Base-by-base conservation (phyloP, 1,284 basidiomycete genomes). In the Trichosporon asahii region DNA sequence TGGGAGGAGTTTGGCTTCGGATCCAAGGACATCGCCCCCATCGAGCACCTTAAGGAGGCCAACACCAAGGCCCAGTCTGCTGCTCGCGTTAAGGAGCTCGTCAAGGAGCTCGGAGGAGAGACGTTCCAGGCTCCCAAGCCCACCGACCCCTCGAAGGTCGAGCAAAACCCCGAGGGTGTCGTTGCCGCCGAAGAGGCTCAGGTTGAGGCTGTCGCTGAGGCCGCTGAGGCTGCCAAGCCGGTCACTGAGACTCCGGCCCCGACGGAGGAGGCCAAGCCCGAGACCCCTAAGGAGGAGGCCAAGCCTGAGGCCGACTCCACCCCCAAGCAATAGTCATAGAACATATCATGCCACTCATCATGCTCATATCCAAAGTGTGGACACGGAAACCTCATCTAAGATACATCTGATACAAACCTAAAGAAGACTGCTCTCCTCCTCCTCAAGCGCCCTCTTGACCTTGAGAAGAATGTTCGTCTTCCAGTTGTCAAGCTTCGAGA, bases 401-500 rank as follows among this genome's bases (percentile, higher is more conserved):
- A 61, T 61, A 61, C 57, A 61, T 61, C 27, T 61, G 57, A 31
- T 61, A 61, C 57, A 61, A 61, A 61, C 57, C 57, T 61, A 61
- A 61, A 61, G 57, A 61, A 86, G 78, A 4, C 78, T 81, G 15
- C 84, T 84, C 75, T 83, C 81, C 76, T 87, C 88, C 67, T 88
- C 88, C 70, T 91, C 87, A 70, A 97, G 89, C 31, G 86, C 85
- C 80, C 88, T 88, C 88, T 97, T 98, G 82, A 97, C 90, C 84
- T 91, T 91, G 77, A 97, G 85, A 76, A 98, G 82, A 66, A 98
- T 90, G 40, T 84, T 86, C 46, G 94, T 97, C 88, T 97, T 97
- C 94, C 94, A 97, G 83, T 91, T 92, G 83, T 98, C 95, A 77
- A 98, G 84, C 84, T 93, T 94, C 55, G 89, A 91, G 71, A 96